phyloP scores from a whole-genome alignment of 176 grass and related monocot genomes.

The Olyra latifolia region DNA sequence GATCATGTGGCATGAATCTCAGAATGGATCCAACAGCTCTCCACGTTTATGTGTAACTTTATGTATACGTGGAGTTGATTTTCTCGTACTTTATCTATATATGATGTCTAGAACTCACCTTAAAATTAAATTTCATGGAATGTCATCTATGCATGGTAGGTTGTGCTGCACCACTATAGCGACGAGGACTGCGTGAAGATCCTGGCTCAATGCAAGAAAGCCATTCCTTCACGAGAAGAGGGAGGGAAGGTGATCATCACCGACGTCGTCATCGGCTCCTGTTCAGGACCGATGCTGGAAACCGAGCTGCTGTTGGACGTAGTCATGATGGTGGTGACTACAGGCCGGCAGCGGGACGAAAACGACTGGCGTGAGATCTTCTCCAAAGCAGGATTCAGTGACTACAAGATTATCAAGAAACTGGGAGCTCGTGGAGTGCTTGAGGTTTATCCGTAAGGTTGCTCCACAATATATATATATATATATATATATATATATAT shows the following conservation, averaged over 20 bases:
- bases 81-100: too few relatives aligned
- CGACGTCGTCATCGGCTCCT: conserved; percentile 33
- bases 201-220: conserved; percentile 44
- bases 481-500: too few relatives aligned
- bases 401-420: conserved; percentile 13
- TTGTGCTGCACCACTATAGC: conserved; percentile 35
- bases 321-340: conserved; percentile 32
- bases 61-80: too few relatives aligned
- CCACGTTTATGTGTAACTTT: too few relatives aligned
- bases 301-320: conserved; percentile 38
- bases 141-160: not conserved
- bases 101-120: too few relatives aligned
- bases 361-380: conserved; percentile 27
- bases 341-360: conserved; percentile 37
- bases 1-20: too few relatives aligned
- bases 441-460: conserved; percentile 18
- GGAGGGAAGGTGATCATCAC: conserved; percentile 55
- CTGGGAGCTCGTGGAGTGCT: conserved; percentile 1
- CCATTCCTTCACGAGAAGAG: conserved; percentile 21
- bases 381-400: not conserved
- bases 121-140: too few relatives aligned
- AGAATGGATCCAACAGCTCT: too few relatives aligned
- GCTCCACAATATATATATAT: too few relatives aligned
- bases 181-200: conserved; percentile 55
- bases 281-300: conserved; percentile 24